Evolutionary conservation across 2,329 filamentous ascomycete species (phyloP).

Genomic region (Diaporthe aspalathi): DNA sequence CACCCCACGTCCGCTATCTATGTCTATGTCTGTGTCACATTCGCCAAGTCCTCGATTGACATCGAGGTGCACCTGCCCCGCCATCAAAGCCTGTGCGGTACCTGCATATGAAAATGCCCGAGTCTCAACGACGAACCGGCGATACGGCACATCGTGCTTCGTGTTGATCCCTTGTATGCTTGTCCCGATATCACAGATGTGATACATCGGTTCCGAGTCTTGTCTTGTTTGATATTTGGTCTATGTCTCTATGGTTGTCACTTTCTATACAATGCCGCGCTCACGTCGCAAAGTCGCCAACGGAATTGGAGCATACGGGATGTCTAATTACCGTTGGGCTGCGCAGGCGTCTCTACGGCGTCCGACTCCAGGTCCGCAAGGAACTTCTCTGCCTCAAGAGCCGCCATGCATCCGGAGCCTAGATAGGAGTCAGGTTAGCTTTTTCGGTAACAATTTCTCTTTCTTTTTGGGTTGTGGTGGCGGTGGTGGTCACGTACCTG

Average conservation of each 20-base stretch:
- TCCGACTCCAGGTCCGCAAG: slow-evolving; percentile 73
- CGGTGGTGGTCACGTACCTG: slow-evolving; percentile 75
- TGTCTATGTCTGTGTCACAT: neutral
- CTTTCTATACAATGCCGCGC: slow-evolving; percentile 20
- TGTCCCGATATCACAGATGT: neutral
- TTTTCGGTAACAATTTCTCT: slow-evolving; percentile 16
- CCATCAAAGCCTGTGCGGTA: neutral
- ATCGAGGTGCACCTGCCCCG: neutral
- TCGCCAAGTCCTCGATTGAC: neutral
- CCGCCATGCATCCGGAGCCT: slow-evolving; percentile 95
- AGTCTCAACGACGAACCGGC: neutral
- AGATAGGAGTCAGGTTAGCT: slow-evolving; percentile 41
- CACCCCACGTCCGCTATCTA: no score
- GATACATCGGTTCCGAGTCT: neutral
- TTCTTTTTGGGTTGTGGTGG: no score
- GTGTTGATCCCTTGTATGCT: neutral
- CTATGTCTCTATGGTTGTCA: slow-evolving; percentile 31
- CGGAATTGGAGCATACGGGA: slow-evolving; percentile 7
- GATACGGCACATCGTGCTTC: no score
- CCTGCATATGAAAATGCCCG: neutral
- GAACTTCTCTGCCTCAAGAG: slow-evolving; percentile 95
- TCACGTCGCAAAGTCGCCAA: neutral
- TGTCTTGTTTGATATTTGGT: slow-evolving; percentile 7
- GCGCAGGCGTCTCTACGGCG: slow-evolving; percentile 42
- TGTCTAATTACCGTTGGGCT: slow-evolving; percentile 43